phyloP scores from a whole-genome alignment of 371 early-diverging fungal species.

The Phascolomyces articulosus region DNA sequence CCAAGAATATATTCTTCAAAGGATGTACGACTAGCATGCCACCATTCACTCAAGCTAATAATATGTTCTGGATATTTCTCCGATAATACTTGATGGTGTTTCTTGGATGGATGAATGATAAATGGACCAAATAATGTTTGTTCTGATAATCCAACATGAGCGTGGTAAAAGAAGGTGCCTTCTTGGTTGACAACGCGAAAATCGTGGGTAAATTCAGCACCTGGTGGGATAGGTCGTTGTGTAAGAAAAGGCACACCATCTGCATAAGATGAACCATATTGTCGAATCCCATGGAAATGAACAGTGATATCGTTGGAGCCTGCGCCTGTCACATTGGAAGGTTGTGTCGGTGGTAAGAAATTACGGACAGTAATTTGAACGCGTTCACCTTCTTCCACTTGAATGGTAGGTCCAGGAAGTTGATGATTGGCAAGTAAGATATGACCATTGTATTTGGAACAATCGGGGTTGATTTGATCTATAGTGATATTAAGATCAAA shows the following conservation, averaged over 20 bases:
- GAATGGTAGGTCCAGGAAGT: constrained; percentile 55
- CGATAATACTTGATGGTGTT: constrained; percentile 20
- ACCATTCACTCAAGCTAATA: constrained; percentile 51
- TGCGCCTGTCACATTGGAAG: constrained; percentile 12
- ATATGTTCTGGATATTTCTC: constrained; percentile 44
- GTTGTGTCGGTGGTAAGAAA: constrained; percentile 5
- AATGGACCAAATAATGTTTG: constrained; percentile 54
- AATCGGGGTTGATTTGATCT: constrained; percentile 34
- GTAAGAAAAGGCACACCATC: constrained; percentile 68
- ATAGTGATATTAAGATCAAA: constrained; percentile 42
- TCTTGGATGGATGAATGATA: constrained; percentile 51
- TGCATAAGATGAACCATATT: constrained; percentile 33
- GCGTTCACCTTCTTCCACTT: constrained; percentile 41
- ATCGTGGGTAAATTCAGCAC: constrained; percentile 52
- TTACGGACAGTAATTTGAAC: constrained; percentile 48
- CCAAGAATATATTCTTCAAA: constrained; percentile 35
- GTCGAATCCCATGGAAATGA: constrained; percentile 53
- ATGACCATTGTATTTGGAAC: constrained; percentile 29
- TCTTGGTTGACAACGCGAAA: constrained; percentile 43
- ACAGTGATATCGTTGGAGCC: constrained; percentile 31
- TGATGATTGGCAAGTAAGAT: constrained; percentile 45
- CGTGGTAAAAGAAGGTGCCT: constrained; percentile 66
- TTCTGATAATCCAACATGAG: constrained; percentile 47
- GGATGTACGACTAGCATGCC: constrained; percentile 35
- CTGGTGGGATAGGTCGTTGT: constrained; percentile 60